phyloP scores from a whole-genome alignment of 1,284 basidiomycete species.

The Cryptococcus deneoformans region DNA sequence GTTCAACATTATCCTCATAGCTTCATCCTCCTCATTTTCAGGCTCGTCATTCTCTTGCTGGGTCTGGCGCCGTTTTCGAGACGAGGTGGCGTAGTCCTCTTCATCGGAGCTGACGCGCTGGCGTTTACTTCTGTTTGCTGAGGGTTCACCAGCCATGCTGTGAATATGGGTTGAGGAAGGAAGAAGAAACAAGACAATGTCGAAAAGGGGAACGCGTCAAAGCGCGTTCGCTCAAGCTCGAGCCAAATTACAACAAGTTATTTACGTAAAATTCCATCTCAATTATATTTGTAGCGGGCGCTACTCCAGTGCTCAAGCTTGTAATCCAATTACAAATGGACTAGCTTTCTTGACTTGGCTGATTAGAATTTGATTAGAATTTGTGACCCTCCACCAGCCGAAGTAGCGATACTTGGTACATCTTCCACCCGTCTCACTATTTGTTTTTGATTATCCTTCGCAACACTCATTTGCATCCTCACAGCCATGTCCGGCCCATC shows the following conservation, averaged over 20 bases:
- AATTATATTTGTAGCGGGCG: no score
- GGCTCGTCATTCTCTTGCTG: slow-evolving; percentile 2
- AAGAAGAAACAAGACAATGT: background rate
- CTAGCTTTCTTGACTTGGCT: background rate
- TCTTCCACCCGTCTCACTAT: background rate
- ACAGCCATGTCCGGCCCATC: background rate
- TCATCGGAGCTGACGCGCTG: background rate
- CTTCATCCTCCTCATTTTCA: slow-evolving; percentile 13
- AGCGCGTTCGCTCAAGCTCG: background rate
- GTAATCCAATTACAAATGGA: background rate
- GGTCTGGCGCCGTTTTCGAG: background rate
- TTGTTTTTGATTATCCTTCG: background rate
- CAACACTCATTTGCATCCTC: background rate
- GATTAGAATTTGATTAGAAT: background rate
- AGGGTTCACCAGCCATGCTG: background rate
- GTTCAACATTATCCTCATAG: background rate
- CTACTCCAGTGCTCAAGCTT: no score
- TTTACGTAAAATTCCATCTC: no score
- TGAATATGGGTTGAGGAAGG: background rate
- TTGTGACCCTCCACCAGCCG: no score
- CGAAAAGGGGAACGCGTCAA: background rate
- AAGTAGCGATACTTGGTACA: background rate
- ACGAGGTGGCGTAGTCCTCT: background rate
- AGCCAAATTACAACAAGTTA: no score
- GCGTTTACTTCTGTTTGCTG: background rate